These are phyloP conservation scores for Fraxinus greggii DNA, from an alignment of 305 asterid species.

Conservation along the genomic window DNA sequence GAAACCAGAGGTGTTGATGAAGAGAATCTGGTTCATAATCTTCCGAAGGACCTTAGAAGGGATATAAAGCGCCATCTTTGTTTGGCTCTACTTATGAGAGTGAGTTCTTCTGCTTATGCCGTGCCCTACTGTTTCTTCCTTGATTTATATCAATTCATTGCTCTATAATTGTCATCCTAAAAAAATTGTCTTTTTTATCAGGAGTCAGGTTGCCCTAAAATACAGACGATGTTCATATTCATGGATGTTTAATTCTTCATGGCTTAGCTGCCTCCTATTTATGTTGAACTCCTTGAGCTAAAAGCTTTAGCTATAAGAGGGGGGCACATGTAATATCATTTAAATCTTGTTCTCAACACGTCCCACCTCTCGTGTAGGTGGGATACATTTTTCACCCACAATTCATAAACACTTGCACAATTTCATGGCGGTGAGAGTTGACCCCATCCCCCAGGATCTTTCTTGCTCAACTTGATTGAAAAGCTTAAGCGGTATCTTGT, in stretches of 20 bases:
- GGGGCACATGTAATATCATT: background rate
- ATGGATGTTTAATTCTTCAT: background rate
- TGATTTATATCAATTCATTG: background rate
- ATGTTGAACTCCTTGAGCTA: background rate
- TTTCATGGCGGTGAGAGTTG: background rate
- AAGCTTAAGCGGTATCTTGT: background rate
- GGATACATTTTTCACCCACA: background rate
- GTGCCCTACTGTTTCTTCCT: background rate
- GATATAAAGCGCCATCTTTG: slow-evolving; percentile 92
- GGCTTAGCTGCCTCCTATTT: background rate
- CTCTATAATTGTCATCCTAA: background rate
- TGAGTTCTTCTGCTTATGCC: slow-evolving; percentile 29
- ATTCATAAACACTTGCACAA: background rate
- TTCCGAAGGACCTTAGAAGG: slow-evolving; percentile 88
- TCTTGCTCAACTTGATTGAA: background rate
- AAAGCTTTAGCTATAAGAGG: background rate
- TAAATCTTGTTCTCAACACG: background rate
- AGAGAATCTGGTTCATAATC: slow-evolving; percentile 70
- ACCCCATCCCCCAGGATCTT: background rate
- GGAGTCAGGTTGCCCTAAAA: background rate
- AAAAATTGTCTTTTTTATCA: background rate
- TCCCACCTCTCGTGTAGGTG: background rate
- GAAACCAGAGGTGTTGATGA: slow-evolving; percentile 93
- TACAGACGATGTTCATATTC: background rate
- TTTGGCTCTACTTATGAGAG: slow-evolving; percentile 78